Base-by-base conservation (phyloP, 495 filamentous ascomycete species). In the Penicillium lividum region DNA sequence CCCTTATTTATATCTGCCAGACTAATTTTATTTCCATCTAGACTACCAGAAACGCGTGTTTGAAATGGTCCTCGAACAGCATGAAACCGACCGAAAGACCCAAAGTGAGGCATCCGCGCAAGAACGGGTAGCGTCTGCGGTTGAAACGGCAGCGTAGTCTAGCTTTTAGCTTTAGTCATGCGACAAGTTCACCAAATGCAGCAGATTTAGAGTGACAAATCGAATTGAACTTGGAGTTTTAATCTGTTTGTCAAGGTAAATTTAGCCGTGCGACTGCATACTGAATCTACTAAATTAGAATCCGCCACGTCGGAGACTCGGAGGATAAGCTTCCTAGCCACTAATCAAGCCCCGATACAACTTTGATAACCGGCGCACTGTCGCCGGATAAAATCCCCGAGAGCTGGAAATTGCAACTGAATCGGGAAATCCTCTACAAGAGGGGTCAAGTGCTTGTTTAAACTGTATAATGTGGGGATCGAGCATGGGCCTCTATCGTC, bases 41-140 rank as follows among this genome's bases (percentile, higher is more conserved):
- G 83, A 78, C 63, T 86, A 86, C 59, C 83, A 86, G 66, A 66
- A 75, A 53, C 77, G 77, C 1, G 80, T 86, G 3, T 80, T 81
- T 52, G 76, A 84, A 11, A 69, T 80, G 46, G 82, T 86, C 4
- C 73, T 74, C 36, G 68, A 75, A 57, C 80, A 81, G 63, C 77
- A 81, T 63, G 71, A 74, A 25, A 53, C 54, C 8, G 78, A 79
- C 42, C 70, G 70, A 31, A 48, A 51, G 16, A 57, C 45, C 22
- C 31, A 33, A 15, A 38, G 10, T 33, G 51, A 59, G 6, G 51
- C 51, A 11, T 30, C 56, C 13, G 58, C 27, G n/a, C 55, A 63
- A 34, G 58, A 59, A n/a, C 59, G 58, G 10, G 33, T n/a, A 31
- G 50, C 43, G 30, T 48, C 54, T 25, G 46, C 52, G 22, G 62